These are phyloP conservation scores for Pistacia atlantica DNA, from an alignment of 345 rosid genomes.

Conservation along the genomic window DNA sequence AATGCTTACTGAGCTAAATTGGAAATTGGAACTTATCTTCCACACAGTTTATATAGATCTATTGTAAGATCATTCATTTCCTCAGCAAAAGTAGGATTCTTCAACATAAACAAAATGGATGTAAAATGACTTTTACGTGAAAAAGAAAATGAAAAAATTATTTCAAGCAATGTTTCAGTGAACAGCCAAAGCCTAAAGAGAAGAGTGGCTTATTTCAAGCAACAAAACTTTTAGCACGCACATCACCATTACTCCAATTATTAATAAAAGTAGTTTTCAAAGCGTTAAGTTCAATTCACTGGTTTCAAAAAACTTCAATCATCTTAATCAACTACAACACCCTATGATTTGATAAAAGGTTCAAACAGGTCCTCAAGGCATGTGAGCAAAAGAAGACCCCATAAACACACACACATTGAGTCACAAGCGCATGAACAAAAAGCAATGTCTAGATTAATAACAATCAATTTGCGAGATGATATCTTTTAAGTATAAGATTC, in stretches of 20 bases:
- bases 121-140: neutral
- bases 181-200: neutral
- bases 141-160: neutral
- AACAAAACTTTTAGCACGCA: neutral
- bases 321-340: neutral
- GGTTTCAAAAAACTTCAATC: neutral
- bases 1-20: neutral
- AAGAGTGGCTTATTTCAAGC: neutral
- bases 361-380: neutral
- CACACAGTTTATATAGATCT: neutral
- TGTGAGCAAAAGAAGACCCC: neutral
- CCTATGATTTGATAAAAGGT: neutral
- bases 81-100: neutral
- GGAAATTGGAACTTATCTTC: neutral
- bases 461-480: neutral
- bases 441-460: neutral
- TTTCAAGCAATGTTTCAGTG: neutral
- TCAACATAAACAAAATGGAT: neutral
- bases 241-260: neutral
- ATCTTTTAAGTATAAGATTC: too few species aligned
- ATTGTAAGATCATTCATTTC: neutral
- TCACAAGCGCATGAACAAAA: neutral
- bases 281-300: neutral
- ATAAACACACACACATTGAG: neutral
- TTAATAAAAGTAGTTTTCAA: neutral